Base-by-base conservation (phyloP, 805 yeast species). In the Wickerhamomyces canadensis region DNA sequence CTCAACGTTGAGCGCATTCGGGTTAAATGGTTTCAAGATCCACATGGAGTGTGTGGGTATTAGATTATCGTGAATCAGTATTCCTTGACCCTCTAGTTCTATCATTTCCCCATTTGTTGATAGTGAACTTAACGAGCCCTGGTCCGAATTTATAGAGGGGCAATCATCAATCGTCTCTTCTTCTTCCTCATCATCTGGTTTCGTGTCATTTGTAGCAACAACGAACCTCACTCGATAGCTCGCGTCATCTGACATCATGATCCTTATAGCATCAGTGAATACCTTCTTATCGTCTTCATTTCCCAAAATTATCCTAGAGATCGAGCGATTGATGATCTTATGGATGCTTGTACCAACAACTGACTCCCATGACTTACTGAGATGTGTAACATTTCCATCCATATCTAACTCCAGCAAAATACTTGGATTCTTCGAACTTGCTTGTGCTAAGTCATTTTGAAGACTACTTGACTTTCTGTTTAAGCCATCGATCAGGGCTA, bases 61-160 rank as follows among this genome's bases (percentile, higher is more conserved):
- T 13, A 71, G 66, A 0, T 78, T 68, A 52, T 81, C 84, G 45
- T 78, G 83, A 8, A 93, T 80, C 16, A 91, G 58, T 9, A 93
- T 81, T 3, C 98, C 98, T 54, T 91, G 97, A 1, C 96, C 98
- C 58, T 91, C 98, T 27, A 89, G 64, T 47, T 85, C 91, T 8
- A 80, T 73, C 13, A 73, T 62, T 9, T 72, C 76, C 6, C 82
- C 83, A 49, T 78, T 77, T 15, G 80, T 78, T 0, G 74, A 62
- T n/a, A 70, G 44, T 1, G 65, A 49, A 34, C 59, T 53, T 12
- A 53, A 34, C 2, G 58, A 52, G 2, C 65, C 64, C 9, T 64
- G 47, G 35, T 64, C 64, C 3, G 69, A 16, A 4, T 30, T 34
- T 33, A 18, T 21, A 43, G 17, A 7, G 10, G 23, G 10, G 10